Percentiles rank a stretch among this genome's conserved stretches.
Evolutionary conservation across 2,329 filamentous ascomycete genomes (phyloP).

Genomic region (Ascochyta pisi): DNA sequence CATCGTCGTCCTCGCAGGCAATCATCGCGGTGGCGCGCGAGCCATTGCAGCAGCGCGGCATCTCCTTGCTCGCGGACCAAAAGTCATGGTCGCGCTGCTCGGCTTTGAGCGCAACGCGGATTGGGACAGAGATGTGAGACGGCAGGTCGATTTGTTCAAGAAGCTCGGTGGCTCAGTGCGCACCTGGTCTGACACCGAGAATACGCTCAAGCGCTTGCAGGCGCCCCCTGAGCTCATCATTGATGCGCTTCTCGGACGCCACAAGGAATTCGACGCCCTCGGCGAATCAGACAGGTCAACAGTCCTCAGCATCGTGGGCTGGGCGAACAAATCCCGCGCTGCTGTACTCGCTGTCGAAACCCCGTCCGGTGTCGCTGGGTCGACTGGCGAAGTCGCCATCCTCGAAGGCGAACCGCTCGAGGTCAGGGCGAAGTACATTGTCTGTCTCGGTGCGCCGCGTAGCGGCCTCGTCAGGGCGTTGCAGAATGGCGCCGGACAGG

Average conservation of each 20-base stretch:
- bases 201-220: slow-evolving; percentile 61
- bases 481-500: slow-evolving; percentile 61
- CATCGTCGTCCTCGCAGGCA: slow-evolving; percentile 87
- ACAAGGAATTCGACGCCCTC: slow-evolving; percentile 87
- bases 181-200: slow-evolving; percentile 64
- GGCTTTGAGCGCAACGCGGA: slow-evolving; percentile 84
- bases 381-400: slow-evolving; percentile 64
- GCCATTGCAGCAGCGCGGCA: slow-evolving; percentile 87
- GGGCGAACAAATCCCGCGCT: slow-evolving; percentile 87
- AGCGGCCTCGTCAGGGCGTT: slow-evolving; percentile 82
- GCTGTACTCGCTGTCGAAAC: slow-evolving; percentile 88
- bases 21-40: slow-evolving; percentile 86
- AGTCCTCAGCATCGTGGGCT: slow-evolving; percentile 88
- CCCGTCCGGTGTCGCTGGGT: slow-evolving; percentile 85
- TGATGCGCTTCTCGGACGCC: slow-evolving; percentile 86
- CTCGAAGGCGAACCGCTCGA: slow-evolving; percentile 80
- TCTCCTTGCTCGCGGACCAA: slow-evolving; percentile 80
- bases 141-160: slow-evolving; percentile 83
- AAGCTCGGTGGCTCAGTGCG: slow-evolving; percentile 80
- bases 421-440: slow-evolving; percentile 80
- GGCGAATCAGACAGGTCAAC: slow-evolving; percentile 81
- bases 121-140: slow-evolving; percentile 78
- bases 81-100: slow-evolving; percentile 82
- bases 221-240: slow-evolving; percentile 80
- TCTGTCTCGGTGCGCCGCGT: slow-evolving; percentile 87